These are phyloP conservation scores for Pulveroboletus sp. DNA, from an alignment of 768 basidiomycete species.

Conservation along the genomic window DNA sequence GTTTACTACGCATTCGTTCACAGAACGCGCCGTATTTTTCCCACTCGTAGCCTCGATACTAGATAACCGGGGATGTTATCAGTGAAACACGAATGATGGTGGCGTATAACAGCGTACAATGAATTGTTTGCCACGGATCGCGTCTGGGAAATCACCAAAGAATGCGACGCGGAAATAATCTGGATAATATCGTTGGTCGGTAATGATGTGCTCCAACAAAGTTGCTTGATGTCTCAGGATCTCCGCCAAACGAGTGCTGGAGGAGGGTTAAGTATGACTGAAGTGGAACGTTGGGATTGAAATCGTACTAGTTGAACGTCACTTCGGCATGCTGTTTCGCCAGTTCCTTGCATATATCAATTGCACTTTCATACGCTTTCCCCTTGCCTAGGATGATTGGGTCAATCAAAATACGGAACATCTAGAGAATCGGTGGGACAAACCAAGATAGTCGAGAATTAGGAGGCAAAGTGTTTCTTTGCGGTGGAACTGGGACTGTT, in stretches of 20 bases:
- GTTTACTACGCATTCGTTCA: slow-evolving; percentile 89
- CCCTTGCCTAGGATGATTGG: slow-evolving; percentile 65
- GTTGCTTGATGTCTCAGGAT: slow-evolving; percentile 86
- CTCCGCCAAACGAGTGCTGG: slow-evolving; percentile 79
- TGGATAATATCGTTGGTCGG: slow-evolving; percentile 79
- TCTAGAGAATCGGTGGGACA: slow-evolving; percentile 13
- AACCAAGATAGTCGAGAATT: slow-evolving; percentile 92
- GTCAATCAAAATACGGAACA: slow-evolving; percentile 4
- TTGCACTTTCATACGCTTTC: slow-evolving; percentile 95
- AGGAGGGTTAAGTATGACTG: slow-evolving; percentile 7
- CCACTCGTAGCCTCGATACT: slow-evolving; percentile 96
- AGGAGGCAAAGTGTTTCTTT: slow-evolving; percentile 91
- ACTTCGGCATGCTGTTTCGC: slow-evolving; percentile 84
- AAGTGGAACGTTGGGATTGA: neutral
- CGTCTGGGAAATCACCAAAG: slow-evolving; percentile 87
- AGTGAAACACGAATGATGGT: neutral
- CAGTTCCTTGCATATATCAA: slow-evolving; percentile 91
- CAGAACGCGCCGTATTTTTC: slow-evolving; percentile 90
- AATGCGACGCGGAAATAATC: slow-evolving; percentile 95
- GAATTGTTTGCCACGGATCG: slow-evolving; percentile 86
- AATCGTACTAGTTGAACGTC: slow-evolving; percentile 84
- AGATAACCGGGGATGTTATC: neutral
- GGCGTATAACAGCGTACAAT: slow-evolving; percentile 53
- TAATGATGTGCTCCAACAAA: slow-evolving; percentile 81
- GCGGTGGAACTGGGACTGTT: slow-evolving; percentile 90